phyloP scores from a whole-genome alignment of 768 basidiomycete species.

The Boletus speciosus region DNA sequence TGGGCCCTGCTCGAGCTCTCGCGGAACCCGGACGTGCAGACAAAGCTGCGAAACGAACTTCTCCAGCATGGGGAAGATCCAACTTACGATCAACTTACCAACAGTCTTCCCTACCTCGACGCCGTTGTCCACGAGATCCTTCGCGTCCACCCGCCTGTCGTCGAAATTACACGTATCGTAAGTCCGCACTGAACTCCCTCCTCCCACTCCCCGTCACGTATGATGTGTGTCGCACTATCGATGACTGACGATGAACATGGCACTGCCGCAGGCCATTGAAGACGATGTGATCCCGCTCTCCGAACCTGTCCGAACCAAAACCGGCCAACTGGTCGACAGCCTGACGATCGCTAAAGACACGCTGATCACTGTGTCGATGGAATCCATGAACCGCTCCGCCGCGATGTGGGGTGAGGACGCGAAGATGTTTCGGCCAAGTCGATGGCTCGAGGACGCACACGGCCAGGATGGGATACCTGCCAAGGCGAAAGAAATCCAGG shows the following conservation, averaged over 20 bases:
- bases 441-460: constrained; percentile 48
- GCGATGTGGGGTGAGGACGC: constrained; percentile 59
- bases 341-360: constrained; percentile 48
- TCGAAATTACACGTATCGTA: not conserved
- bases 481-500: constrained; percentile 41
- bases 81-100: constrained; percentile 49
- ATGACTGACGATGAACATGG: not conserved
- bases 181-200: constrained; percentile 3
- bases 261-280: constrained; percentile 34
- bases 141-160: constrained; percentile 10
- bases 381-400: constrained; percentile 46
- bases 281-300: constrained; percentile 60
- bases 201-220: constrained; percentile 19
- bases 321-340: constrained; percentile 36
- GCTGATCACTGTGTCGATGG: constrained; percentile 40
- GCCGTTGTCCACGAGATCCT: constrained; percentile 44
- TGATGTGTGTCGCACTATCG: not conserved
- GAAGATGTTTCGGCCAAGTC: constrained; percentile 46
- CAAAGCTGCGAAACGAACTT: constrained; percentile 48
- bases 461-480: constrained; percentile 14
- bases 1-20: constrained; percentile 43
- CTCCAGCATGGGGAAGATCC: constrained; percentile 42
- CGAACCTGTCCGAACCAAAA: constrained; percentile 39
- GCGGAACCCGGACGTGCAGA: constrained; percentile 18
- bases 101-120: constrained; percentile 51